Evolutionary conservation across 2,329 filamentous ascomycete genomes (phyloP).

Genomic region (Pseudocercospora fijiensis): DNA sequence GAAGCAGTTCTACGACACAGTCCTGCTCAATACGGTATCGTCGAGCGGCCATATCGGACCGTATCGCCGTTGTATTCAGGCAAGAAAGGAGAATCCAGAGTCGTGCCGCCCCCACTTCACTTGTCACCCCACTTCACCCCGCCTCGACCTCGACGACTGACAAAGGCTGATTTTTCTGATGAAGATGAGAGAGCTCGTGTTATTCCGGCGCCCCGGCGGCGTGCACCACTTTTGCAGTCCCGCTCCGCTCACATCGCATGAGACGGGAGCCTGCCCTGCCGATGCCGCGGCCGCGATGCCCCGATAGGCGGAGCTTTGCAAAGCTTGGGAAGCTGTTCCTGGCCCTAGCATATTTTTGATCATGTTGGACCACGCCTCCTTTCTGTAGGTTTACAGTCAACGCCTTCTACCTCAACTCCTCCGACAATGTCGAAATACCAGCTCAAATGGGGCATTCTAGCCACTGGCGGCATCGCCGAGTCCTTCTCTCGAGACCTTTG

Average conservation of each 20-base stretch:
- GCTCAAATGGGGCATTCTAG: conserved; percentile 47
- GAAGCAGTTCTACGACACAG: too few species aligned
- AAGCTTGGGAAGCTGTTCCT: neutral
- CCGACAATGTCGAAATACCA: conserved; percentile 37
- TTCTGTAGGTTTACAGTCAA: neutral
- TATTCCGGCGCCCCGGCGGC: neutral
- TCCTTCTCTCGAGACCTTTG: conserved; percentile 74
- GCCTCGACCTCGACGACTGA: neutral
- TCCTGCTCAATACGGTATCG: too few species aligned
- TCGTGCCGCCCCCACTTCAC: neutral
- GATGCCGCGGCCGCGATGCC: neutral
- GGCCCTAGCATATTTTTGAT: neutral
- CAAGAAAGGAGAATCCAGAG: neutral
- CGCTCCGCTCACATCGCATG: neutral
- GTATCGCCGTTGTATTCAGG: neutral
- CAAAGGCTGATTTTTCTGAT: too few species aligned
- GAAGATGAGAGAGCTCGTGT: neutral
- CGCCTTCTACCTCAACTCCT: neutral
- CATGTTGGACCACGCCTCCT: neutral
- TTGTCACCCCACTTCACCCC: neutral
- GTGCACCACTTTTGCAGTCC: neutral
- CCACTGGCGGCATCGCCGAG: conserved; percentile 50
- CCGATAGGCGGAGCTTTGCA: neutral
- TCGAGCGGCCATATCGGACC: neutral
- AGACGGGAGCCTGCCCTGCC: neutral